Base-by-base conservation (phyloP, 2,329 filamentous ascomycete species). In the Sarocladium strictum region DNA sequence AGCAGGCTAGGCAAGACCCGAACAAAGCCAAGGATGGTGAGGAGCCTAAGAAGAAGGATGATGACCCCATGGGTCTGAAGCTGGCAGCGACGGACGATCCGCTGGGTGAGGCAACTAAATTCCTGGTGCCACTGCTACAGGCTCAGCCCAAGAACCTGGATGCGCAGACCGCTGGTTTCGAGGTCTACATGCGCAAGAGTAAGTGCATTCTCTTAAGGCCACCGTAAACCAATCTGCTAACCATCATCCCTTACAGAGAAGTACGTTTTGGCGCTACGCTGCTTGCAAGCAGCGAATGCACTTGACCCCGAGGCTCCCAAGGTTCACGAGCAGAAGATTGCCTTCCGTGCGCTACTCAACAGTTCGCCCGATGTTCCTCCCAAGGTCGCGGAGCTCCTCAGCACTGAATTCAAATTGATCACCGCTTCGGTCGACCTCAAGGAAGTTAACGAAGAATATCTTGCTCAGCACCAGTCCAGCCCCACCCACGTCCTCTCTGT, bases 161-260 rank as follows among this genome's bases (percentile, higher is more conserved):
- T 58, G 89, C 83, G 21, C 94, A 99, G 71, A 79, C 86, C 60
- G 83, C 86, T 53, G 94, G 91, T 4, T 97, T 97, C 63, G 92
- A 97, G 72, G 87, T 99, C 17, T 92, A 90, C 67, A 77, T 95
- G 57, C 81, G 91, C 65, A 81, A 87, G 75, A 85, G 91, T 96
- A 82, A 78, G 85, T 74, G 5, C 17, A 10, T 43, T 15, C 17
- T 24, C 4, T 23, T 15, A 15, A 2, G 26, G 3, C 11, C 11
- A n/a, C 11, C 3, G 17, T 27, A 17, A 19, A 14, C n/a, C 27
- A 47, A 49, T 41, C 54, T 27, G 54, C 54, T 45, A 6, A 37
- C 53, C 32, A 35, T 14, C n/a, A 54, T 60, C 58, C 51, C 12
- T 55, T 4, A 24, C 21, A 93, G 92, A 84, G 67, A 97, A 97